Evolutionary conservation across 306 rosid genomes (phyloP).

Genomic region (Vigna mungo): DNA sequence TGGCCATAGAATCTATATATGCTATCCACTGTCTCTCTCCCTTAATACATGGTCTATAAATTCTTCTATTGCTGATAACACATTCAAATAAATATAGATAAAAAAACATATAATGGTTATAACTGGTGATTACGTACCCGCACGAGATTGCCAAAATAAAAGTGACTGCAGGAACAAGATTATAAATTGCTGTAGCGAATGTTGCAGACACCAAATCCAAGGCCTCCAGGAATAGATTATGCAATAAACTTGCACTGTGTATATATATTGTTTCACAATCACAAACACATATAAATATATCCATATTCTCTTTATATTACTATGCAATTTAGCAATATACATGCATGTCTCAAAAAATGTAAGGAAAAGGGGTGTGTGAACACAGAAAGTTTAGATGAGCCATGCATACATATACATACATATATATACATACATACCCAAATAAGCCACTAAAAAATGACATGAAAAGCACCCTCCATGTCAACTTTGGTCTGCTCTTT

Average conservation of each 20-base stretch:
- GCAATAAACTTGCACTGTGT: constrained; percentile 63
- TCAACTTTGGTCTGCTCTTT: constrained; percentile 36
- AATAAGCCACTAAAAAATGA: constrained; percentile 39
- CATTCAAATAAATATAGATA: neutral
- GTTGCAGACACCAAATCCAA: constrained; percentile 64
- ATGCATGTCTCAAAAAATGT: neutral
- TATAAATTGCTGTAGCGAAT: constrained; percentile 58
- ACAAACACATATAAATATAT: neutral
- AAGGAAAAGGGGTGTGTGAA: neutral
- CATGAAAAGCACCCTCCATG: constrained; percentile 39
- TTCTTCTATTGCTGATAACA: neutral
- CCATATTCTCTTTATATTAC: neutral
- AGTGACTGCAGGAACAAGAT: constrained; percentile 66
- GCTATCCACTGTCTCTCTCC: neutral
- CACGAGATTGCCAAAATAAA: constrained; percentile 59
- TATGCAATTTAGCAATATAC: neutral
- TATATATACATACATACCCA: constrained; percentile 23
- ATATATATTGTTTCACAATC: neutral
- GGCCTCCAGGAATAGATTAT: constrained; percentile 56
- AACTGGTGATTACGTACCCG: constrained; percentile 46
- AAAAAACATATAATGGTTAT: neutral
- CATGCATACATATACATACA: neutral
- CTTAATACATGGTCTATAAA: neutral
- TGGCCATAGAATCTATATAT: neutral
- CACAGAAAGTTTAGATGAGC: neutral